Percentiles rank a stretch among this genome's conserved stretches.
phyloP scores from a whole-genome alignment of 78 protist genomes.

The Dictyostelium brefeldianum region DNA sequence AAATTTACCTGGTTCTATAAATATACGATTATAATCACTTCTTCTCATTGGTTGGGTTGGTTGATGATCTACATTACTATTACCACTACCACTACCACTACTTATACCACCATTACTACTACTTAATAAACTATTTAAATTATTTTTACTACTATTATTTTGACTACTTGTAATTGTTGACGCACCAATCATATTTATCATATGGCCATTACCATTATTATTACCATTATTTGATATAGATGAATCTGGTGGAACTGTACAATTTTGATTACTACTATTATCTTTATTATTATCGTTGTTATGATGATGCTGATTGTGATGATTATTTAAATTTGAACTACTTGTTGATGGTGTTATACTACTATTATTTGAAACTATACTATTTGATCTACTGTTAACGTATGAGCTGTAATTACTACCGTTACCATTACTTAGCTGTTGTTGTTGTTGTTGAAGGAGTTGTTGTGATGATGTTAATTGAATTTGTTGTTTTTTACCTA shows the following conservation, averaged over 20 bases:
- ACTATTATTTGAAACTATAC: constrained; percentile 29
- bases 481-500: background rate
- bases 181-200: constrained; percentile 5
- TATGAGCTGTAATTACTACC: constrained; percentile 16
- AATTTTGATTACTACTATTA: background rate
- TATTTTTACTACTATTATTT: background rate
- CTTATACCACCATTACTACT: background rate
- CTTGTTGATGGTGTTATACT: constrained; percentile 15
- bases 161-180: background rate
- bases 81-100: background rate
- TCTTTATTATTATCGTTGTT: constrained; percentile 14
- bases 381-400: constrained; percentile 18
- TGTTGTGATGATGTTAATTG: background rate
- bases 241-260: background rate
- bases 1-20: constrained; percentile 75
- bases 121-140: constrained; percentile 6
- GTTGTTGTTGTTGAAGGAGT: background rate
- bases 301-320: background rate
- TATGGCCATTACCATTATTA: background rate
- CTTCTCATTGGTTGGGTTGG: constrained; percentile 1
- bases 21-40: constrained; percentile 64
- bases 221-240: background rate
- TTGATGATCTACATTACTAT: background rate
- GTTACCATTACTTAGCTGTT: background rate
- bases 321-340: background rate